A percentile compares a stretch with the other conserved stretches of the same genome.
Conservation (phyloP, 2,329 filamentous ascomycete species). For the Aspergillus sp. region DNA sequence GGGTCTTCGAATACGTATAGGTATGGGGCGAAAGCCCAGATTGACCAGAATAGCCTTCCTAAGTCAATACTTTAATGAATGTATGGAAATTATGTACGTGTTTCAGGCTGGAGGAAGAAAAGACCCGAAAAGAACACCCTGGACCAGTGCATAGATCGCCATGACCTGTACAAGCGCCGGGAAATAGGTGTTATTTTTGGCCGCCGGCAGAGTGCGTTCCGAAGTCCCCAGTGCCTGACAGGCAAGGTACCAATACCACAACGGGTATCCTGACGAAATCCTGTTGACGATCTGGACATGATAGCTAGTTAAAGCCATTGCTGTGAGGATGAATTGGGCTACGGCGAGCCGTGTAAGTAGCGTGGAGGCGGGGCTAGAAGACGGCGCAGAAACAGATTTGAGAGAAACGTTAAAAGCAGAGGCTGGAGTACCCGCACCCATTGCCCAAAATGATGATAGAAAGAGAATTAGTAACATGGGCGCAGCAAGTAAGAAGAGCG, state of each 20-base stretch:
- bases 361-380: constrained; percentile 23
- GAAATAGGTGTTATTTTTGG: constrained; percentile 21
- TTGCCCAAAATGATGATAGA: constrained; percentile 56
- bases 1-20: background rate
- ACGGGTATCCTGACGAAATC: constrained; percentile 80
- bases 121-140: constrained; percentile 79
- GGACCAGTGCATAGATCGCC: constrained; percentile 78
- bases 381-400: constrained; percentile 12
- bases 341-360: constrained; percentile 61
- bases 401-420: constrained; percentile 19
- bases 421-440: constrained; percentile 29
- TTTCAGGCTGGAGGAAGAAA: constrained; percentile 83
- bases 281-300: constrained; percentile 94
- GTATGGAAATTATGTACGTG: background rate
- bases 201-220: constrained; percentile 9
- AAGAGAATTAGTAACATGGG: constrained; percentile 72
- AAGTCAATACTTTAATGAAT: background rate
- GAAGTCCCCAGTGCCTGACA: constrained; percentile 29
- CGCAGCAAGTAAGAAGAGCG: constrained; percentile 78
- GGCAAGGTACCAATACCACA: constrained; percentile 86
- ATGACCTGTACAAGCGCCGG: constrained; percentile 62
- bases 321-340: constrained; percentile 69
- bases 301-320: constrained; percentile 73
- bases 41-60: background rate
- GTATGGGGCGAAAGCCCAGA: background rate